Evolutionary conservation across 1,284 basidiomycete genomes (phyloP), one percentile per base, ranked within the genome.

Genomic region (Salmacisia buchloeana): DNA sequence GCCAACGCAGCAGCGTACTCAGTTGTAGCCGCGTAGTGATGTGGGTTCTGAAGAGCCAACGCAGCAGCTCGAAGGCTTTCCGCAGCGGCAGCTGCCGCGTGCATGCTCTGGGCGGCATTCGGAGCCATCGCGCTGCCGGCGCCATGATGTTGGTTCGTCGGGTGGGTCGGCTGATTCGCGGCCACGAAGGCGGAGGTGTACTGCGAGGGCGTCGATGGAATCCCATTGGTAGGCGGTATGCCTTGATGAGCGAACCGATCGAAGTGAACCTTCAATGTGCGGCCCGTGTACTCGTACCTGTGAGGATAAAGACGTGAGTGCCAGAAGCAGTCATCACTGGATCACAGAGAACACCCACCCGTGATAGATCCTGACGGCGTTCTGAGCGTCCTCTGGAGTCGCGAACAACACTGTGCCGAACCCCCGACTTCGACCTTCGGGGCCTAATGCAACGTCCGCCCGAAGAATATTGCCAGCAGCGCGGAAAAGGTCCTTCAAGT

Each of bases 401-500:
- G 91, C 91, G 67, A 96, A 87, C 23, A 97, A 84, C 6, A 97
- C 92, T 2, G 92, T 96, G 23, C 94, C 94, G 76, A 93, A 93
- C 0, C 94, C 94, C 63, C 92, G 85, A 63, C 89, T 92, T 71
- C 93, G 85, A 75, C 94, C 94, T 78, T 96, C 93, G 1, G 90
- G 90, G 1, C 91, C 91, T 1, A 96, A 85, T 13, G 90, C 90
- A 59, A 96, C 92, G 77, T 97, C 94, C 6, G 94, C 94, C 36
- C 94, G 87, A 23, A 97, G 85, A 61, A 98, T 93, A 0, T 92
- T 94, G 56, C 76, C 78, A 0, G 75, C 74, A 4, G 73, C 71
- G 18, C 74, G 71, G 58, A 76, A 75, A 41, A 76, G 60, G 46
- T 79, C 77, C 58, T 79, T 79, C 36, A 79, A 66, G 58, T 79